Evolutionary conservation across 1,284 basidiomycete genomes (phyloP).

Genomic region (Ustilago esculenta): DNA sequence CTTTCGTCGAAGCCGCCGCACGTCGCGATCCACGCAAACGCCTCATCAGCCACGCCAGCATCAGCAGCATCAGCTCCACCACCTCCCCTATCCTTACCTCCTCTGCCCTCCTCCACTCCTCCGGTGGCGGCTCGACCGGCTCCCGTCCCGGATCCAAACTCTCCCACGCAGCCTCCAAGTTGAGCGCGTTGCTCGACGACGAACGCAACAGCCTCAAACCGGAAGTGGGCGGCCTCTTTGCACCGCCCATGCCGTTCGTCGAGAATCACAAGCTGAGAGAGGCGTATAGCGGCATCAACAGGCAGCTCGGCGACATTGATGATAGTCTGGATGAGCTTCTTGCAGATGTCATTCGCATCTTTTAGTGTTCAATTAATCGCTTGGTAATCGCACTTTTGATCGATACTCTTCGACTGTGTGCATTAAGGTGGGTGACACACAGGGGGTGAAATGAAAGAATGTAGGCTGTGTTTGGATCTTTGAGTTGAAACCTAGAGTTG

Average conservation of each 20-base stretch:
- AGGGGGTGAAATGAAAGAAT: too few species aligned
- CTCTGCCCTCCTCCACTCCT: not conserved
- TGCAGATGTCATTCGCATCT: constrained; percentile 39
- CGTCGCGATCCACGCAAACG: constrained; percentile 42
- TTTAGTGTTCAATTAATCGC: constrained; percentile 1
- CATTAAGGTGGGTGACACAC: too few species aligned
- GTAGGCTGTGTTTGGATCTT: too few species aligned
- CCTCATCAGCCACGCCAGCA: constrained; percentile 31
- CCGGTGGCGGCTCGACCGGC: not conserved
- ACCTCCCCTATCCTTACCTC: constrained; percentile 12
- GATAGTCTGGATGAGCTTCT: constrained; percentile 35
- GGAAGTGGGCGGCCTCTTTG: constrained; percentile 48
- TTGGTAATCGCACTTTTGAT: too few species aligned
- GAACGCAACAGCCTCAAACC: constrained; percentile 27
- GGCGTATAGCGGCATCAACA: constrained; percentile 32
- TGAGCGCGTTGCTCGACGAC: constrained; percentile 14
- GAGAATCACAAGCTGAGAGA: constrained; percentile 36
- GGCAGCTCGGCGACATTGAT: constrained; percentile 40
- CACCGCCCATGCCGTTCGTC: constrained; percentile 39
- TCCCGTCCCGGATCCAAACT: constrained; percentile 30
- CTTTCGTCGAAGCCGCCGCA: constrained; percentile 56
- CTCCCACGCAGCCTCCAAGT: constrained; percentile 4
- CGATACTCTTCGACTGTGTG: too few species aligned
- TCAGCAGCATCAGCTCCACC: constrained; percentile 17
- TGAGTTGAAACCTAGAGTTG: too few species aligned